Conservation (phyloP, 495 filamentous ascomycete species). For the Penicillium robsamsonii region DNA sequence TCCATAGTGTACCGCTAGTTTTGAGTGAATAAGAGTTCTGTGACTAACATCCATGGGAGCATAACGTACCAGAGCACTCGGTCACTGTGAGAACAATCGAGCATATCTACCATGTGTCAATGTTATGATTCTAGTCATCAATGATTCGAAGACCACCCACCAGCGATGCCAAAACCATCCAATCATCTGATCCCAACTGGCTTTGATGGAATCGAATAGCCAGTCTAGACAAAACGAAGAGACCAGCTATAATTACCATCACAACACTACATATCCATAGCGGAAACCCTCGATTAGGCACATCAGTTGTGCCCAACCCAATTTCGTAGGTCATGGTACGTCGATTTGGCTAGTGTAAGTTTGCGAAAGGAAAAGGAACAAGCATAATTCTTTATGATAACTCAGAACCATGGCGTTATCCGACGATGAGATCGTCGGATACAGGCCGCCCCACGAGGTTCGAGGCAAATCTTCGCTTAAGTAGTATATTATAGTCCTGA, state of each 20-base stretch:
- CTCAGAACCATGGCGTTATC: neutral
- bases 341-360: neutral
- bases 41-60: too few species aligned
- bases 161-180: slow-evolving; percentile 6
- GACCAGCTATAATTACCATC: neutral
- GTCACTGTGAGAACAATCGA: slow-evolving; percentile 1
- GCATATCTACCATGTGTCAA: neutral
- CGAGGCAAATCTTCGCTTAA: neutral
- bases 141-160: neutral
- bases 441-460: neutral
- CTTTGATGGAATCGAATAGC: slow-evolving; percentile 6
- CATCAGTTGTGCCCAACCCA: slow-evolving; percentile 1
- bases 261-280: slow-evolving; percentile 6
- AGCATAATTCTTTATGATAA: neutral
- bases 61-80: neutral
- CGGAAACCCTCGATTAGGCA: slow-evolving; percentile 6
- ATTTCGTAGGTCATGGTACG: slow-evolving; percentile 3
- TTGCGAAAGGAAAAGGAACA: neutral
- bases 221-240: slow-evolving; percentile 2
- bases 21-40: neutral
- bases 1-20: neutral
- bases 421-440: neutral
- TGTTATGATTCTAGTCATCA: neutral
- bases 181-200: neutral
- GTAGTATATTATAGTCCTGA: neutral